phyloP scores from a whole-genome alignment of 2,329 filamentous ascomycete species.

The Phoma sp. region DNA sequence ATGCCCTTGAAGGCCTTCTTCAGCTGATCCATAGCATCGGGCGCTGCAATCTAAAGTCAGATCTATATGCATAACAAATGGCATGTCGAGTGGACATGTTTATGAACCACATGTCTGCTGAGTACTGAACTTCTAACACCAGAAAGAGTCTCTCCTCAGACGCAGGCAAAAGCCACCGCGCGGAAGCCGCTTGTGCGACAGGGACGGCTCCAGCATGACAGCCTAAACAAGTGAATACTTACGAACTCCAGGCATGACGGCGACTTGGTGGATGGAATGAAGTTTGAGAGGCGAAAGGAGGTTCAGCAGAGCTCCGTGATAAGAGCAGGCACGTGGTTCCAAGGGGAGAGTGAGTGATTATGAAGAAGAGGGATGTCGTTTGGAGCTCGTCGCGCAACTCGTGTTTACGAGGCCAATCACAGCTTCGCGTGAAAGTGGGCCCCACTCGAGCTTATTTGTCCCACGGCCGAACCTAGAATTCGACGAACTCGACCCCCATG shows the following conservation, averaged over 20 bases:
- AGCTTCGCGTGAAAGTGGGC: not conserved
- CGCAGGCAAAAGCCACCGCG: not conserved
- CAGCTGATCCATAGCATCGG: slow-evolving; percentile 43
- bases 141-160: not conserved
- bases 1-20: slow-evolving; percentile 49
- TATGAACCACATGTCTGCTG: no score
- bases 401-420: slow-evolving; percentile 13
- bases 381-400: slow-evolving; percentile 4
- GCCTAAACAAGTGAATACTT: slow-evolving; percentile 28
- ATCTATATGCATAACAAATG: not conserved
- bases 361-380: slow-evolving; percentile 8
- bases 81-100: not conserved
- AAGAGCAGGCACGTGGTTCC: not conserved
- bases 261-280: not conserved
- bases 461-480: not conserved
- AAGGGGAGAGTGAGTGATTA: not conserved
- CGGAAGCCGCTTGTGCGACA: not conserved
- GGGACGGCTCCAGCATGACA: slow-evolving; percentile 4
- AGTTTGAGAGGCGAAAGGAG: not conserved
- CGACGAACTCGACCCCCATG: slow-evolving; percentile 5
- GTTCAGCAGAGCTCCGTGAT: no score
- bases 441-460: slow-evolving; percentile 12
- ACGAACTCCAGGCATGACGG: slow-evolving; percentile 50
- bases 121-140: no score
- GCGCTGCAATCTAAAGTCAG: slow-evolving; percentile 32